phyloP scores from a whole-genome alignment of 768 basidiomycete species.

The Stropharia rugosoannulata region DNA sequence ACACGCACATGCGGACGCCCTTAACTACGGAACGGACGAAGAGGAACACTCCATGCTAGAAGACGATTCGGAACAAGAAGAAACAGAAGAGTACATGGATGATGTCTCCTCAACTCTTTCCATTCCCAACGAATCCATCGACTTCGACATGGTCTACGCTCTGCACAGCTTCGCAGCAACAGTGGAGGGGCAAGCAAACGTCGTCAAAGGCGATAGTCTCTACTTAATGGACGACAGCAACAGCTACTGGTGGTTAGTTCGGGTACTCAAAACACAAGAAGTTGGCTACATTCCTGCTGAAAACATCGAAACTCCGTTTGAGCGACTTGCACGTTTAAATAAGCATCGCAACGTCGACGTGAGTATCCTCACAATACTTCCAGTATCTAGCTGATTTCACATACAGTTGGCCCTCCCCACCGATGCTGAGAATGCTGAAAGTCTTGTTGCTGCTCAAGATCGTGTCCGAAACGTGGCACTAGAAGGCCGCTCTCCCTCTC shows the following conservation, averaged over 20 bases:
- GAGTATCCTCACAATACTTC: constrained; percentile 28
- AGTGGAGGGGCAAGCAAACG: constrained; percentile 97
- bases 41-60: constrained; percentile 87
- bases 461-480: constrained; percentile 52
- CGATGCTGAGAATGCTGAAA: constrained; percentile 62
- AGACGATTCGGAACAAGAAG: constrained; percentile 78
- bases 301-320: constrained; percentile 98
- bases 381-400: constrained; percentile 6
- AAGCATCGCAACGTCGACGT: constrained; percentile 98
- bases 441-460: constrained; percentile 44
- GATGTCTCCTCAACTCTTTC: constrained; percentile 81
- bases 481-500: constrained; percentile 49
- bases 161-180: constrained; percentile 97
- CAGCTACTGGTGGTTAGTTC: constrained; percentile 99
- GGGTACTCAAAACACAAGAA: constrained; percentile 97
- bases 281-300: constrained; percentile 99
- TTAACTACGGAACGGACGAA: constrained; percentile 45
- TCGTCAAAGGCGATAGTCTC: constrained; percentile 96
- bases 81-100: constrained; percentile 73
- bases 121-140: constrained; percentile 89
- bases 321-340: constrained; percentile 91
- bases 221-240: constrained; percentile 98
- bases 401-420: constrained; percentile 72
- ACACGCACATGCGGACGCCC: constrained; percentile 46
- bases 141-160: constrained; percentile 92